Evolutionary conservation across 169 alveolate genomes (phyloP), one percentile per base, ranked within the genome.

Genomic region (Cryptosporidium ryanae): DNA sequence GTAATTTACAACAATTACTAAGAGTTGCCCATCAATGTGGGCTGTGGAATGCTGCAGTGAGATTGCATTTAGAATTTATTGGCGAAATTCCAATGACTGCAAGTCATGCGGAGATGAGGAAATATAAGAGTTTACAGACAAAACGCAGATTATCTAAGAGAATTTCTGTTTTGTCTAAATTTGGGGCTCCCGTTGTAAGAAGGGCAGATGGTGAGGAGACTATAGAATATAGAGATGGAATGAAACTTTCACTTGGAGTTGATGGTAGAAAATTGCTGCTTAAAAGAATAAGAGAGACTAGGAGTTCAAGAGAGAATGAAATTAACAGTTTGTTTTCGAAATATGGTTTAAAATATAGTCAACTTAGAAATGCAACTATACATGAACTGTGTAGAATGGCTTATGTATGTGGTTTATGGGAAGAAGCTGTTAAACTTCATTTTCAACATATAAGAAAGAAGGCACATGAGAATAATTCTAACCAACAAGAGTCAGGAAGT

Each of bases 321-420:
- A 83, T 83, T 44, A 82, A 83, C n/a, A 65, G 46, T 17, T 54
- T 83, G 66, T 83, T 83, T 59, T 68, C 84, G 17, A 83, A 83
- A 31, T 66, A 83, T 38, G 91, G 91, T 13, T 48, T 83, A 52
- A 83, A 71, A 82, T 83, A 83, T 65, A 67, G 89, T 32, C 89
- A 83, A 34, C 70, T 83, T n/a, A 52, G 91, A 64, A 83, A 83
- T 68, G 91, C 91, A 6, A 83, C 91, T 34, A 82, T 83, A n/a
- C 91, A 67, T 31, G 89, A 83, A 65, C 29, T 83, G 8, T 63
- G 84, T 25, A 48, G 89, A 43, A 83, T 83, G 91, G 91, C 91
- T 25, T 83, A 65, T 50, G 89, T 83, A n/a, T 83, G 91, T 71
- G 82, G 82, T 10, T 48, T 83, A n/a, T 83, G 91, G 91, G 90